Conservation (phyloP, 768 basidiomycete genomes). For the Boletus edulis region DNA sequence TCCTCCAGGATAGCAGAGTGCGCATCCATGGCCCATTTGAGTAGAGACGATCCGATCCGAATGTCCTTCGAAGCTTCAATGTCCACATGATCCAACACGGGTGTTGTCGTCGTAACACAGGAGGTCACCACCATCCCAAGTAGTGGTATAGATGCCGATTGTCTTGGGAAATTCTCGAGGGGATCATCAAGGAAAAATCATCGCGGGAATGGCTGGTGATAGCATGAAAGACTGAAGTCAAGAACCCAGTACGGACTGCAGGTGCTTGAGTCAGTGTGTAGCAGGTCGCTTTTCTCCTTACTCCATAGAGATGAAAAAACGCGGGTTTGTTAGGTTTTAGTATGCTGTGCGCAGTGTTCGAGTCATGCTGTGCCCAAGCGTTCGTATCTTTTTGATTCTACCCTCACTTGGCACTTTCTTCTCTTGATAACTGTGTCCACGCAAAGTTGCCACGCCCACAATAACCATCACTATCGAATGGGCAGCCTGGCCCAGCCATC, state of each 20-base stretch:
- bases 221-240: neutral
- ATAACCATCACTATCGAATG: neutral
- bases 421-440: no score
- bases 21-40: neutral
- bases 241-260: neutral
- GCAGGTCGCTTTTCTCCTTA: no score
- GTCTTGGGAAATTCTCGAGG: constrained; percentile 2
- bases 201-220: neutral
- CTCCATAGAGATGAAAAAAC: no score
- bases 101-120: constrained; percentile 1
- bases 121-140: neutral
- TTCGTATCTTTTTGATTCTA: no score
- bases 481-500: neutral
- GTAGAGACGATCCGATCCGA: neutral
- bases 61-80: no score
- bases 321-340: no score
- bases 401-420: no score
- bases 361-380: no score
- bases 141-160: constrained; percentile 13
- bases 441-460: neutral
- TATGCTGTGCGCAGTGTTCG: no score
- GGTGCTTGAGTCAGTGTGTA: neutral
- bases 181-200: neutral
- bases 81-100: constrained; percentile 3
- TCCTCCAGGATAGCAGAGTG: neutral